Evolutionary conservation across 176 grass and related monocot genomes (phyloP).

Genomic region (Hyparrhenia diplandra): DNA sequence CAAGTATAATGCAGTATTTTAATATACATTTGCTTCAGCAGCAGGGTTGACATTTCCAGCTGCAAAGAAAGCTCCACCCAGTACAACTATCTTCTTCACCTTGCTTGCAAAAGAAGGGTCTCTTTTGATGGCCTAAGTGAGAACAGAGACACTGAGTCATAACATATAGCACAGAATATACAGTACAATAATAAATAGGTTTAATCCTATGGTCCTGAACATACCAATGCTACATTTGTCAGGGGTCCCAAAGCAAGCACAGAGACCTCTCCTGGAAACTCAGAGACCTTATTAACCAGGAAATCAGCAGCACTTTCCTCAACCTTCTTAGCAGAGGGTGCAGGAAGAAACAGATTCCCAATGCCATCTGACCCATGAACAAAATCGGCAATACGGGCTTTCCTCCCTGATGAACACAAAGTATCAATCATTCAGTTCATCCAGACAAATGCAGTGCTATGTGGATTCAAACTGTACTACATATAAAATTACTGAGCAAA

Average conservation of each 20-base stretch:
- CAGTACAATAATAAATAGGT: neutral
- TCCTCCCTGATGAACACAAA: conserved; percentile 58
- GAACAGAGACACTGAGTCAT: neutral
- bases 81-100: conserved; percentile 84
- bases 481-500: neutral
- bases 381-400: conserved; percentile 63
- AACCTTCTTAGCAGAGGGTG: conserved; percentile 53
- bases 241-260: conserved; percentile 87
- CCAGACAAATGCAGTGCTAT: neutral
- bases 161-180: neutral
- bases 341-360: conserved; percentile 81
- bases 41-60: conserved; percentile 91
- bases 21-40: conserved; percentile 88
- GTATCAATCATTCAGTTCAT: neutral
- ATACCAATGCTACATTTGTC: conserved; percentile 90
- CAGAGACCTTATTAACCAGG: conserved; percentile 75
- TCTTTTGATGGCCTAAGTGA: conserved; percentile 74
- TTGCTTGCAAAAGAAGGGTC: conserved; percentile 81
- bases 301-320: conserved; percentile 79
- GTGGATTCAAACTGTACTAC: neutral
- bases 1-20: neutral
- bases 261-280: conserved; percentile 73
- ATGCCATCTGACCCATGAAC: conserved; percentile 93
- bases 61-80: conserved; percentile 78
- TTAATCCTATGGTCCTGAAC: neutral